phyloP scores from a whole-genome alignment of 176 grass and related monocot species.

The Aegilops bicornis region DNA sequence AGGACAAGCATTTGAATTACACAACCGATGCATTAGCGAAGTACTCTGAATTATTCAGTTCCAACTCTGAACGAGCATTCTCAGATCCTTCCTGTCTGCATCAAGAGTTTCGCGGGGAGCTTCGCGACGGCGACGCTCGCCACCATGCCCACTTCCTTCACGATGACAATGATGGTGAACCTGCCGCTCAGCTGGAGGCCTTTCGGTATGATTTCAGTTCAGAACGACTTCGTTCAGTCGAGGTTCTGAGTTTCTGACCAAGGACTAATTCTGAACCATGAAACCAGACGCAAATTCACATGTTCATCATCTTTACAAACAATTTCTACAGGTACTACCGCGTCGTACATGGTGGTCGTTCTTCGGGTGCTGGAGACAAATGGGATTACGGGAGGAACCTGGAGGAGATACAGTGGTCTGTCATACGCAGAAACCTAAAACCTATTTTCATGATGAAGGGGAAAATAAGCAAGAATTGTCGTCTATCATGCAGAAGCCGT shows the following conservation, averaged over 20 bases:
- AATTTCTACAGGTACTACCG: conserved; percentile 56
- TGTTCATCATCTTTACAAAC: neutral
- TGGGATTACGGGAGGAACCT: conserved; percentile 64
- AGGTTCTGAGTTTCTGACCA: neutral
- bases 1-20: neutral
- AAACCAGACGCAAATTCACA: conserved; percentile 1
- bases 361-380: conserved; percentile 87
- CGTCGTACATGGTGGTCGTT: conserved; percentile 53
- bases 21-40: neutral
- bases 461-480: too few species aligned
- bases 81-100: conserved; percentile 65
- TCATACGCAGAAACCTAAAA: too few species aligned
- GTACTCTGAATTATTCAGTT: conserved; percentile 14
- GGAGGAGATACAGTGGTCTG: conserved; percentile 80
- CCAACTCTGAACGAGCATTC: neutral
- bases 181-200: conserved; percentile 72
- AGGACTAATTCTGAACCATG: neutral
- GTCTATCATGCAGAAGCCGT: too few species aligned
- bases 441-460: too few species aligned
- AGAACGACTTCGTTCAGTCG: too few species aligned
- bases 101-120: conserved; percentile 61
- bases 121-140: conserved; percentile 54
- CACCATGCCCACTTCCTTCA: conserved; percentile 76
- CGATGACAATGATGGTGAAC: conserved; percentile 77
- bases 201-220: conserved; percentile 39